Evolutionary conservation across 352 stramenopile genomes (phyloP), one percentile per base, ranked within the genome.

Genomic region (Stramenopiles sp.): DNA sequence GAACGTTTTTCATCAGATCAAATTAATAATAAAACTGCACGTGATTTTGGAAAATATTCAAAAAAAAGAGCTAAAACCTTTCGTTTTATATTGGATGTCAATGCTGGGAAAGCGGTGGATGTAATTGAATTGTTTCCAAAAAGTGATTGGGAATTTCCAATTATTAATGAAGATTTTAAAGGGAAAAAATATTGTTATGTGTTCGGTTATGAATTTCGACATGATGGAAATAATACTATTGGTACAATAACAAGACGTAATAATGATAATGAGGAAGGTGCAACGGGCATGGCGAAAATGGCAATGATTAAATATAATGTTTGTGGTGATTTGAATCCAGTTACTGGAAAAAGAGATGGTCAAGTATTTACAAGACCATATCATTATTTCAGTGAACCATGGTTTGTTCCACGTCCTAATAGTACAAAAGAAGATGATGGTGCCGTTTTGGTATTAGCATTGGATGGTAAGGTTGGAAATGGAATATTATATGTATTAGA

Each of bases 251-350:
- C n/a, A n/a, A n/a, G n/a, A n/a, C n/a, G n/a, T n/a, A 20, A 69
- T 23, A 27, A 69, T 20, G 53, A 27, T 27, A 27, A 27, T 20
- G 53, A 69, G 53, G 53, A 69, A 27, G 53, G 53, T 27, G 53
- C 53, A 27, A 69, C 53, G 53, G 53, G 53, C 20, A 69, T 69
- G 53, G 53, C 53, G 27, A 69, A 69, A 27, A 69, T 69, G 53
- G 53, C 53, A 69, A 69, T 69, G 53, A 69, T 69, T 27, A 69
- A 69, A 27, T 69, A 69, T 27, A 69, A 69, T 27, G 53, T 69
- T 20, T 69, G 53, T 27, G 53, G 53, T 20, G 53, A 27, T 20
- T 27, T 69, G 53, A 27, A 69, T 27, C 20, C 20, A 27, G 53
- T 27, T 23, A 69, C 53, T 69, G 53, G 53, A 27, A 69, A 69